Base-by-base conservation (phyloP, 345 rosid genomes). In the Lepidium aucheri region DNA sequence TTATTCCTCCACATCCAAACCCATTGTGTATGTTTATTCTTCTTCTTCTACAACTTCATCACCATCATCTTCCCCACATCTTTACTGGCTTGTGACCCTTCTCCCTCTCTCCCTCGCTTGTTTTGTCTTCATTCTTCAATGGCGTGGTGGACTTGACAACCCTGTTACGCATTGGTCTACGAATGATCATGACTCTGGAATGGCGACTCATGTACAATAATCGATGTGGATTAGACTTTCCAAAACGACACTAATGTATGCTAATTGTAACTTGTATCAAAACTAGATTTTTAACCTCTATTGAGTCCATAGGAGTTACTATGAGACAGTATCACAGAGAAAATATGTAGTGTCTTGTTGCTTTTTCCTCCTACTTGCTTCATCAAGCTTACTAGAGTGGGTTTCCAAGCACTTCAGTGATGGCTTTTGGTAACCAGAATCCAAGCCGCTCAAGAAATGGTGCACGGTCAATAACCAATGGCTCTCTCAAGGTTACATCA, bases 401-500 rank as follows among this genome's bases (percentile, higher is more conserved):
- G 76, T 83, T n/a, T 72, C 90, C 82, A 52, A 90, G 38, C 52
- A 83, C 89, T 15, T 92, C 83, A 0, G 91, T 82, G 75, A 93
- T 74, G 51, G 82, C 83, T 67, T 83, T 80, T 0, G 98, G 91
- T 24, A 86, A 81, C 88, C 80, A 90, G 78, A 93, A 93, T 11
- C 97, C 98, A 26, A 90, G 94, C 63, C 94, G 81, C 66, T 86
- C 94, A 9, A 90, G 84, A 76, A 80, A 88, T 42, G 74, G 74
- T 42, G 97, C 96, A 5, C 92, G 76, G 75, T 90, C 96, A 14
- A 90, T 86, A 41, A 88, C 84, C 78, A 90, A 76, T 1, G 98
- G 98, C 24, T 93, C 98, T 75, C 98, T 83, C 62, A 71, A 43
- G 5, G 90, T 85, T 9, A 85, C 82, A 74, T 83, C 87, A 53